Base-by-base conservation (phyloP, 192 early-diverging fungal genomes). In the Rhizophagus sp. region DNA sequence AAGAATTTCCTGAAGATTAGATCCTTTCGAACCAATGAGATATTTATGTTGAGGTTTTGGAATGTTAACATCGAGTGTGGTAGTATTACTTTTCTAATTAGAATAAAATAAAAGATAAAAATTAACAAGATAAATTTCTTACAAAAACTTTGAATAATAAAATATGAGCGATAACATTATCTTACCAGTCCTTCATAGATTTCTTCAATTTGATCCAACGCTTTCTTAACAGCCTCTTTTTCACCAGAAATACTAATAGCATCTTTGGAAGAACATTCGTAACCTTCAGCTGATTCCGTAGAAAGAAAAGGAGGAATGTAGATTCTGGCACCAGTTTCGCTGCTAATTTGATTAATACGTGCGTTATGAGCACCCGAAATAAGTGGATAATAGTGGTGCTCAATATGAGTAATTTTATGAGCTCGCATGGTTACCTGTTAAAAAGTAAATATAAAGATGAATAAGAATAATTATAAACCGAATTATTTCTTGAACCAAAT, bases 21-120 rank as follows among this genome's bases (percentile, higher is more conserved):
- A 82, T 36, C 94, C 96, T 83, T 93, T 91, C 41, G 90, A 84
- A 17, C 97, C 97, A 44, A 97, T 88, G 25, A 99, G 85, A 83
- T 96, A 97, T 62, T 92, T 93, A 84, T 98, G 98, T 85, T 97
- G 96, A 71, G 93, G 92, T 88, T 98, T 97, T 62, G 94, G 93
- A 62, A 98, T 87, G 61, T 88, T 87, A 65, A 96, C 88, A 3
- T 86, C 85, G 65, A 94, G 82, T 13, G 88, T 91, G 44, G 90
- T 84, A 66, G 94, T 92, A 39, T 81, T 89, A 15, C 49, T 71
- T 79, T 79, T 79, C 67, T 76, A 63, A 63, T 33, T 33, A 39
- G 2, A 68, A 68, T 13, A n/a, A 34, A 30, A 30, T 30, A 30
- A 41, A 22, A 22, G 4, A 36, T 36, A 36, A 36, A 69, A 36